These are phyloP conservation scores for Colletotrichum sp. DNA, from an alignment of 2,329 filamentous ascomycete genomes.

Conservation along the genomic window DNA sequence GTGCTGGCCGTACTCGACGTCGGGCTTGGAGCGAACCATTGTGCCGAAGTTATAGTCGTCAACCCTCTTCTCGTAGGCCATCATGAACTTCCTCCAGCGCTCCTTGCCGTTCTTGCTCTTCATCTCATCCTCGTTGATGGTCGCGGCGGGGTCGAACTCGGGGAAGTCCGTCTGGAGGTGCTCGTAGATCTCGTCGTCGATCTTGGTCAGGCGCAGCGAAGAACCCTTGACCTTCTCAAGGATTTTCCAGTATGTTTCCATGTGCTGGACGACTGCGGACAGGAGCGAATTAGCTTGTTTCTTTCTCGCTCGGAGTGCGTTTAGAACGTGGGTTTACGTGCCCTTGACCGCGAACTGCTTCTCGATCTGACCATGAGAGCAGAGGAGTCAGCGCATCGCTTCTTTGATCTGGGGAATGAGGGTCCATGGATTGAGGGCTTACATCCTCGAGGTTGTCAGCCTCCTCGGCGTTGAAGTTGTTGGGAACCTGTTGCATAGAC, in stretches of 20 bases:
- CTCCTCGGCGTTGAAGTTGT: slow-evolving; percentile 64
- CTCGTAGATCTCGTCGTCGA: slow-evolving; percentile 93
- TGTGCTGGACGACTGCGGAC: slow-evolving; percentile 80
- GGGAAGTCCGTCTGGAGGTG: slow-evolving; percentile 90
- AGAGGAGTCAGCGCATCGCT: background rate
- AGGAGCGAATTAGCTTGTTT: background rate
- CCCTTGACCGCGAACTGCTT: slow-evolving; percentile 99
- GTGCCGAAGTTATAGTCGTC: slow-evolving; percentile 99
- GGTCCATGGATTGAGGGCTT: slow-evolving; percentile 31
- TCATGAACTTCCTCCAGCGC: slow-evolving; percentile 93
- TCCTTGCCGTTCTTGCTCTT: slow-evolving; percentile 97
- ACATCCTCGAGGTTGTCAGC: slow-evolving; percentile 62
- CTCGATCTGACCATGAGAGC: slow-evolving; percentile 73
- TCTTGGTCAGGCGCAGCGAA: slow-evolving; percentile 86
- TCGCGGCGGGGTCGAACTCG: slow-evolving; percentile 83
- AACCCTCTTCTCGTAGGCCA: slow-evolving; percentile 91
- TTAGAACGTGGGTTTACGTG: slow-evolving; percentile 35
- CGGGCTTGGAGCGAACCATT: slow-evolving; percentile 80
- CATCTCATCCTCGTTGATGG: slow-evolving; percentile 91
- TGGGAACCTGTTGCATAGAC: slow-evolving; percentile 40
- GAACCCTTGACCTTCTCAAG: slow-evolving; percentile 91
- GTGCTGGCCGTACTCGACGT: slow-evolving; percentile 84
- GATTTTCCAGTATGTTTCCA: slow-evolving; percentile 96
- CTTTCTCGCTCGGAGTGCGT: background rate
- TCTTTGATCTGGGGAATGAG: background rate